phyloP scores from a whole-genome alignment of 2,329 filamentous ascomycete species.

The Penicillium sp. region DNA sequence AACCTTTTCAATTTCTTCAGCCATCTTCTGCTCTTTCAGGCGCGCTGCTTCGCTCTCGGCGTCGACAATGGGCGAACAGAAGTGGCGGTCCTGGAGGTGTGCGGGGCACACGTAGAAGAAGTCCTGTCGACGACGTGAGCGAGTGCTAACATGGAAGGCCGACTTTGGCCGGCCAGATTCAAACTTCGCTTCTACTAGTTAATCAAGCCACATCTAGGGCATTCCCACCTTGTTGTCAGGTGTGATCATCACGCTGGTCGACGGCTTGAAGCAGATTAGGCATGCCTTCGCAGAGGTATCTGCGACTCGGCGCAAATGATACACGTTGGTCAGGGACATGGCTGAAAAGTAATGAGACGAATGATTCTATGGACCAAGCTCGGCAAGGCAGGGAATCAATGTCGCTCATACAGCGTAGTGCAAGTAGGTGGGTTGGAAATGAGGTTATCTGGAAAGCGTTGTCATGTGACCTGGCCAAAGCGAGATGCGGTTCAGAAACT shows the following conservation, averaged over 20 bases:
- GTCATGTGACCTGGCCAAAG: conserved; percentile 25
- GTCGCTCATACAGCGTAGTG: background rate
- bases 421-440: background rate
- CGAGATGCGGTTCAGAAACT: too few relatives aligned
- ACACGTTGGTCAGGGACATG: conserved; percentile 68
- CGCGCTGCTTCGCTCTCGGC: conserved; percentile 45
- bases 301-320: conserved; percentile 82
- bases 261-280: conserved; percentile 88
- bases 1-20: conserved; percentile 49
- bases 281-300: conserved; percentile 82
- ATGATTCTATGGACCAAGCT: too few relatives aligned
- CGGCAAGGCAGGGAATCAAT: background rate
- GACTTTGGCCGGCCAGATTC: background rate
- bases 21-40: conserved; percentile 47
- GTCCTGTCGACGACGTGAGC: conserved; percentile 55
- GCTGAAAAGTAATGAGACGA: conserved; percentile 34
- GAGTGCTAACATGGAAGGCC: background rate
- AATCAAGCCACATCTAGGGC: background rate
- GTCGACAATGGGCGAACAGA: conserved; percentile 64
- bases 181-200: too few relatives aligned
- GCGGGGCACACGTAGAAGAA: conserved; percentile 88
- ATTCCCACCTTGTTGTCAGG: conserved; percentile 76
- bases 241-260: conserved; percentile 82
- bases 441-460: conserved; percentile 8
- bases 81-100: conserved; percentile 81